phyloP scores from a whole-genome alignment of 768 basidiomycete species.

The Lentinula edodes region DNA sequence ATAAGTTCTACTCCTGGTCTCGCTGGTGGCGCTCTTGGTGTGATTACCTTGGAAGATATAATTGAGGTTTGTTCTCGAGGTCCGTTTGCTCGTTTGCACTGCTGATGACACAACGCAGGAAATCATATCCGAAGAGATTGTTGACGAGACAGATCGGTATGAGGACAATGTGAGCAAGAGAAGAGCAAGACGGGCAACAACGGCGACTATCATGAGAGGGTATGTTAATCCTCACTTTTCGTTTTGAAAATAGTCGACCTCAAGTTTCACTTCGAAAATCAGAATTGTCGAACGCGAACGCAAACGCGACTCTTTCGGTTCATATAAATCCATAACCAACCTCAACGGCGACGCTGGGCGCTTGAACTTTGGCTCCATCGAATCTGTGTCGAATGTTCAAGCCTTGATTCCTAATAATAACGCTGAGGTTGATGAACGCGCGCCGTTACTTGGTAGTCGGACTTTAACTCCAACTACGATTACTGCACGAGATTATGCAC shows the following conservation, averaged over 20 bases:
- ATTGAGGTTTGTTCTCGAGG: conserved; percentile 49
- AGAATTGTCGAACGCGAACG: conserved; percentile 56
- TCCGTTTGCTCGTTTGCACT: neutral
- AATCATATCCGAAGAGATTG: conserved; percentile 94
- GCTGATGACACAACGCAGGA: conserved; percentile 45
- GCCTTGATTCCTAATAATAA: neutral
- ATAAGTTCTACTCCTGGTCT: conserved; percentile 80
- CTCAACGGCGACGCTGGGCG: neutral
- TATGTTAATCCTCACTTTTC: conserved; percentile 23
- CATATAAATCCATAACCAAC: conserved; percentile 17
- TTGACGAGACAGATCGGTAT: conserved; percentile 91
- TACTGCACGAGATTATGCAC: neutral
- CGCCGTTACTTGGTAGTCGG: neutral
- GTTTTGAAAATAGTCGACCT: neutral
- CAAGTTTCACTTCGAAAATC: neutral
- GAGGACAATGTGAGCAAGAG: conserved; percentile 82
- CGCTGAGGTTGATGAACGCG: neutral
- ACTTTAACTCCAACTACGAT: neutral
- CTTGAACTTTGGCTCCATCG: neutral
- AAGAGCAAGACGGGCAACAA: conserved; percentile 64
- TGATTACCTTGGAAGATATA: conserved; percentile 86
- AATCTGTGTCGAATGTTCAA: neutral
- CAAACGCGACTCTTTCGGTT: conserved; percentile 26
- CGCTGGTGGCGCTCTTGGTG: conserved; percentile 82
- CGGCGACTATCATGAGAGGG: conserved; percentile 77